Conservation (phyloP, 164 flowering plant species). For the Malania oleifera region DNA sequence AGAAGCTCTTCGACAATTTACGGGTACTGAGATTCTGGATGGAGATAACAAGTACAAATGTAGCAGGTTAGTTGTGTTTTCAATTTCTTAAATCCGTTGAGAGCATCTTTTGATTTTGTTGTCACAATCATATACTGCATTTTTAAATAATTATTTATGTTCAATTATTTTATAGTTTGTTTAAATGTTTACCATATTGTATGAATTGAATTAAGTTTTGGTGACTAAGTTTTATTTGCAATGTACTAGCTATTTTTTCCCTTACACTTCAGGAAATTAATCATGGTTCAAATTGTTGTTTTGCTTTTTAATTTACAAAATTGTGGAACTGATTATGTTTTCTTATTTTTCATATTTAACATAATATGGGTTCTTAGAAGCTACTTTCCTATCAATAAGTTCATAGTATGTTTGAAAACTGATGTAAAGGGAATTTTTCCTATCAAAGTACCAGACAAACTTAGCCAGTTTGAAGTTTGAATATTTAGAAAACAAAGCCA, state of each 20-base stretch:
- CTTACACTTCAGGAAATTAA: not conserved
- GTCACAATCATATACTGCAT: not conserved
- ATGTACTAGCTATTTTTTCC: not conserved
- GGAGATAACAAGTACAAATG: constrained; percentile 91
- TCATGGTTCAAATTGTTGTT: not conserved
- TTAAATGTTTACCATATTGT: not conserved
- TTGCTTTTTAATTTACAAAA: too few species aligned
- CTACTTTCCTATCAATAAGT: too few species aligned
- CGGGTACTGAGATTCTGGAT: constrained; percentile 74
- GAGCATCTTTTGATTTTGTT: not conserved
- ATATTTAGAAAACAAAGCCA: too few species aligned
- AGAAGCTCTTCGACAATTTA: constrained; percentile 71
- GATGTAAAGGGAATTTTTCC: too few species aligned
- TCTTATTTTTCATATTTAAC: too few species aligned
- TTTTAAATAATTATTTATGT: not conserved
- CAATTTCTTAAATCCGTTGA: not conserved
- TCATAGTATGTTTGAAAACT: too few species aligned
- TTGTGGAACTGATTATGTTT: too few species aligned
- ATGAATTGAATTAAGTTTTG: not conserved
- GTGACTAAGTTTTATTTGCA: not conserved
- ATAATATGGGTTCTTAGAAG: too few species aligned
- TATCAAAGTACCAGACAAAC: too few species aligned
- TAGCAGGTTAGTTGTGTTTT: constrained; percentile 47
- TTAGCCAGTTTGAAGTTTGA: too few species aligned
- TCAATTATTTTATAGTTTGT: not conserved